Percentiles rank a stretch among this genome's conserved stretches.
Evolutionary conservation across 768 basidiomycete genomes (phyloP).

Genomic region (Leucosporidium creatinivorum): DNA sequence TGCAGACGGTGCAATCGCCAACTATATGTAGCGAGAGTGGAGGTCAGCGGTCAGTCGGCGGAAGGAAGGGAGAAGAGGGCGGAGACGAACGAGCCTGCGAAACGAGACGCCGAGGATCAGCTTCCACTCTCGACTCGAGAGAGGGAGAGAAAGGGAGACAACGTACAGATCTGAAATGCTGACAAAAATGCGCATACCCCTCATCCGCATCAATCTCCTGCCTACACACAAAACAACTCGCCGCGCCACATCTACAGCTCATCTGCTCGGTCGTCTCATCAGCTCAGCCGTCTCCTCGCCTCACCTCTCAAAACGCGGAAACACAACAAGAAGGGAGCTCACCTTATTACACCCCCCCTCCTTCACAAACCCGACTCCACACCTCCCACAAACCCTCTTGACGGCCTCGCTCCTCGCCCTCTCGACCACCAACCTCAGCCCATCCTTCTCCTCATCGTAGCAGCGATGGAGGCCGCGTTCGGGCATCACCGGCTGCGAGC

Average conservation of each 20-base stretch:
- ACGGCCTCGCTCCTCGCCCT: conserved; percentile 15
- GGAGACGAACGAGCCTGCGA: too few species aligned
- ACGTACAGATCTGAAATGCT: conserved; percentile 6
- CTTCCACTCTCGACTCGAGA: too few species aligned
- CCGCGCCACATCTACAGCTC: conserved; percentile 13
- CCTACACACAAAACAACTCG: conserved; percentile 7
- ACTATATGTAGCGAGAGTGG: not conserved
- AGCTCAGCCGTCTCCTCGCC: not conserved
- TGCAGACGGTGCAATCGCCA: not conserved
- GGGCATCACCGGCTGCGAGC: not conserved
- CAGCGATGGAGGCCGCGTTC: not conserved
- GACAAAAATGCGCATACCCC: conserved; percentile 14
- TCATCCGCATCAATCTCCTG: not conserved
- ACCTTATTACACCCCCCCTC: conserved; percentile 20
- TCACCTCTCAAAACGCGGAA: too few species aligned
- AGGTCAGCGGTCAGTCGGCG: too few species aligned
- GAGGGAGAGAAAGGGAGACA: not conserved
- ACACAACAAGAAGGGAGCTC: too few species aligned
- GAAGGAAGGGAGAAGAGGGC: too few species aligned
- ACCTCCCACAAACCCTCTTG: conserved; percentile 1
- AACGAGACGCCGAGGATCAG: too few species aligned
- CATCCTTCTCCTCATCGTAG: conserved; percentile 4
- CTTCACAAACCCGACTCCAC: conserved; percentile 6
- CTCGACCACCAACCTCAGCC: conserved; percentile 13
- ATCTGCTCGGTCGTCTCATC: not conserved